Evolutionary conservation across 257 asterid species (phyloP).

Genomic region (Fraxinus anomala): DNA sequence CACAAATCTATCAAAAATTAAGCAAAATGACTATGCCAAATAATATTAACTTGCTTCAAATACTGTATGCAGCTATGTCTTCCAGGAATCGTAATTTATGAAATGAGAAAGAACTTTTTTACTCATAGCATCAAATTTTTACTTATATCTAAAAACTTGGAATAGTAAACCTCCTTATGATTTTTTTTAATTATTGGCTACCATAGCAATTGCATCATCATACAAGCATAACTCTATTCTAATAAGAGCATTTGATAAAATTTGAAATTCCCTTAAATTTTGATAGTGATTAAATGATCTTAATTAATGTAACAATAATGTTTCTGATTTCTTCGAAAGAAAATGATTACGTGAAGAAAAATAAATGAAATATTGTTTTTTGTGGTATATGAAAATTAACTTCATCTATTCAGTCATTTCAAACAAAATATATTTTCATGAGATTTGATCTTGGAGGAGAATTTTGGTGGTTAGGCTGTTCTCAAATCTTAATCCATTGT

Average conservation of each 20-base stretch:
- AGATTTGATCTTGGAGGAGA: slow-evolving; percentile 13
- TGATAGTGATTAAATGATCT: no score
- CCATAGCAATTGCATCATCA: no score
- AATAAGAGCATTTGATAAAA: no score
- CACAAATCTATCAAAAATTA: background rate
- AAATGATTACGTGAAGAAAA: background rate
- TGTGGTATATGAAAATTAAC: no score
- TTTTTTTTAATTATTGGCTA: no score
- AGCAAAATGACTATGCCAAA: background rate
- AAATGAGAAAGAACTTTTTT: no score
- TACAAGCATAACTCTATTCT: no score
- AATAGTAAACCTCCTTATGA: no score
- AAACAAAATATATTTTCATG: background rate
- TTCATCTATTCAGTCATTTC: background rate
- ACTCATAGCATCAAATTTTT: no score
- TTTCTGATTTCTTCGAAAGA: background rate
- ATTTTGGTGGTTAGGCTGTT: background rate
- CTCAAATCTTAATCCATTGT: slow-evolving; percentile 26
- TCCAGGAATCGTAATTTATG: background rate
- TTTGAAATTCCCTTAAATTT: no score
- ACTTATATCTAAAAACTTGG: no score
- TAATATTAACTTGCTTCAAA: background rate
- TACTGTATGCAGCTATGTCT: background rate
- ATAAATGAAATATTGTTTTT: background rate
- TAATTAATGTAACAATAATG: no score